Evolutionary conservation across 1,139 yeast genomes (phyloP), one percentile per base, ranked within the genome.

Genomic region (Pichia sp.): DNA sequence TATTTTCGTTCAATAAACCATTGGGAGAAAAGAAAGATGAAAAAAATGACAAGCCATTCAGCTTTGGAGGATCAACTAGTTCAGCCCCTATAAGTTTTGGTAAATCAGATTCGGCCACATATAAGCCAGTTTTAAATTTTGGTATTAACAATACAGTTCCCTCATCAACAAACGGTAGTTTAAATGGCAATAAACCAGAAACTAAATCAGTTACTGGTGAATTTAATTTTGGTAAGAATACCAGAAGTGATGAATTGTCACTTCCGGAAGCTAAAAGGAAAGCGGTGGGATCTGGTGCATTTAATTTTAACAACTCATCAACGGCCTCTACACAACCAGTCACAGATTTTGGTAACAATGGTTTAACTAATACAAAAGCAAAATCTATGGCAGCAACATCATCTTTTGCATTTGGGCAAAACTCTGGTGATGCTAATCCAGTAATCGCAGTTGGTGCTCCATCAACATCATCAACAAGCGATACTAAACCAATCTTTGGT

Each of bases 391-490:
- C n/a, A 11, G 3, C 36, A 22, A 30, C 26, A 18, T 13, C 48
- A 18, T 39, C 32, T 12, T 37, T 42, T 32, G 37, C 42, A 16
- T 30, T 42, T 42, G 37, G 42, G 15, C 44, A 38, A 11, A 37
- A 44, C n/a, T 30, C 26, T n/a, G 40, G 22, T 11, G 40, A 41
- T 15, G 38, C 39, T 15, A 39, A 25, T 25, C 36, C 44, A 16
- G 45, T 16, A n/a, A 22, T 5, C 22, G 24, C 5, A 13, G 12
- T 35, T 20, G 36, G 36, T 32, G 36, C 36, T 16, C 15, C 22
- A 2, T 9, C 36, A 9, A 16, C 35, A 7, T 30, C 35, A 3
- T 30, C 35, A 3, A 18, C 37, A 11, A n/a, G 34, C 3, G 24
- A 16, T 29, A 9, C 26, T 13, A 34, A 18, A 15, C 29, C 32